Evolutionary conservation across 306 rosid species (phyloP).

Genomic region (Lablab purpureus): DNA sequence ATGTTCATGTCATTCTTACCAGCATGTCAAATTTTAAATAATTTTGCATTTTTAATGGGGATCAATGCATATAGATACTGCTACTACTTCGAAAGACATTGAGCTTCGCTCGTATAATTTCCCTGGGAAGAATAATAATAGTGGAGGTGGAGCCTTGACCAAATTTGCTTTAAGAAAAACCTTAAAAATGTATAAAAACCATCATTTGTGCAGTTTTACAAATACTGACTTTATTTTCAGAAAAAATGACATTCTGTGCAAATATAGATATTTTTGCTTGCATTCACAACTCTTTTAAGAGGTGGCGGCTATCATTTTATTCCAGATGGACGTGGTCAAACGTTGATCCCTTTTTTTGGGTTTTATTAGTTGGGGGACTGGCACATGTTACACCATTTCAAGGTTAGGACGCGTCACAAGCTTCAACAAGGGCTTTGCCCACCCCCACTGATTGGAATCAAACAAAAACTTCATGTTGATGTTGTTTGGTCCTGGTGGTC

Average conservation of each 20-base stretch:
- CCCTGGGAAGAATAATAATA: slow-evolving; percentile 34
- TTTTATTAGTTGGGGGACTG: slow-evolving; percentile 12
- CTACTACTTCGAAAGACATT: slow-evolving; percentile 33
- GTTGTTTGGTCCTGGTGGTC: not conserved
- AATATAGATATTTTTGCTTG: slow-evolving; percentile 1
- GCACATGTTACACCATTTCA: slow-evolving; percentile 29
- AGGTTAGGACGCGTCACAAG: slow-evolving; percentile 16
- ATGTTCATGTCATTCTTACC: slow-evolving; percentile 33
- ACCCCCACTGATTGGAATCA: not conserved
- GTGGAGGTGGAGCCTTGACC: slow-evolving; percentile 12
- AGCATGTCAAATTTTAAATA: slow-evolving; percentile 34
- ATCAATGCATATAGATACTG: slow-evolving; percentile 21
- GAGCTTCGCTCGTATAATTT: slow-evolving; percentile 18
- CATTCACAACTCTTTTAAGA: slow-evolving; percentile 8
- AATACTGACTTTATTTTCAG: not conserved
- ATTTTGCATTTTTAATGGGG: slow-evolving; percentile 21
- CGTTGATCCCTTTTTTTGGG: not conserved
- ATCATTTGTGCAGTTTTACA: slow-evolving; percentile 17
- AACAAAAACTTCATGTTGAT: not conserved
- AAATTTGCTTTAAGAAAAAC: slow-evolving; percentile 32
- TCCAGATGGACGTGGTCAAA: not conserved
- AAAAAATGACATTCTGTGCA: not conserved
- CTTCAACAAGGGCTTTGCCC: slow-evolving; percentile 10
- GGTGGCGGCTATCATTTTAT: not conserved
- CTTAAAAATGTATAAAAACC: not conserved